phyloP scores from a whole-genome alignment of 192 early-diverging fungal genomes.

The Entophlyctis luteolus region DNA sequence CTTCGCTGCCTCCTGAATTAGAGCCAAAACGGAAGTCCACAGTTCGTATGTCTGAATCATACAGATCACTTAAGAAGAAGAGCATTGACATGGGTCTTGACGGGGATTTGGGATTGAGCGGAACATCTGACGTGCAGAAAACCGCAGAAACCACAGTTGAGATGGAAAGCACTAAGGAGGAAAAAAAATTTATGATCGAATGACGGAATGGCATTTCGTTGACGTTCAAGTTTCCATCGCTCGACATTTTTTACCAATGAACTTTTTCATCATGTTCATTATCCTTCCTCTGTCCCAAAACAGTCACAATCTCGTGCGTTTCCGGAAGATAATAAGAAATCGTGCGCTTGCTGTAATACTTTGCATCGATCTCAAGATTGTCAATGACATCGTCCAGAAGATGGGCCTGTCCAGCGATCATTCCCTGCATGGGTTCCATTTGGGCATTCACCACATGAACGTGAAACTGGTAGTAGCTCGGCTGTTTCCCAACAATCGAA shows the following conservation, averaged over 20 bases:
- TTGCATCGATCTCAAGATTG: neutral
- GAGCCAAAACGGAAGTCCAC: conserved; percentile 9
- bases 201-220: neutral
- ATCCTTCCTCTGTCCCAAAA: neutral
- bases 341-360: neutral
- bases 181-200: conserved; percentile 21
- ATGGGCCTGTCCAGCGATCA: conserved; percentile 20
- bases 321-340: neutral
- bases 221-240: neutral
- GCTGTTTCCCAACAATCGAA: neutral
- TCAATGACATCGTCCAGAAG: conserved; percentile 19
- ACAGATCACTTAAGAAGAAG: conserved; percentile 13
- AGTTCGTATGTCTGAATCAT: conserved; percentile 4
- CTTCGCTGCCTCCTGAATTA: conserved; percentile 12
- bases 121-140: conserved; percentile 6
- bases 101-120: conserved; percentile 21
- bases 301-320: neutral
- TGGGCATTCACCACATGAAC: conserved; percentile 16
- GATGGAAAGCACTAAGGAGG: neutral
- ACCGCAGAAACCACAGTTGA: neutral
- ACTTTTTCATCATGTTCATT: neutral
- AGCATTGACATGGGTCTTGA: conserved; percentile 11
- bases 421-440: conserved; percentile 1
- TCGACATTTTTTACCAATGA: neutral
- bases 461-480: conserved; percentile 13